phyloP scores from a whole-genome alignment of 768 basidiomycete genomes.

The Podaxis sp. region DNA sequence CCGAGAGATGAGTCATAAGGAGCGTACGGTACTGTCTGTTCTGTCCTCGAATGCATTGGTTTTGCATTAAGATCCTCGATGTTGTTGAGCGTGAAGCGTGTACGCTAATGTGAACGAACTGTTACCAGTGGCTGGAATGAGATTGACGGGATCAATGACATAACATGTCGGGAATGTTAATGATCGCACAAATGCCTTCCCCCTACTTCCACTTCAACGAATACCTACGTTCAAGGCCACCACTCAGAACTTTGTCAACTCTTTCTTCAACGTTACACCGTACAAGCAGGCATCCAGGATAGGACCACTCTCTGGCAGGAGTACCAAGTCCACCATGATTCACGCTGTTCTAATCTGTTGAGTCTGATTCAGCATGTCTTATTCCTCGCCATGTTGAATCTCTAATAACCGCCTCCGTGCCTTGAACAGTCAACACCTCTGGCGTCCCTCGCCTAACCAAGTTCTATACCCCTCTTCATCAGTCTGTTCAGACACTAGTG shows the following conservation, averaged over 20 bases:
- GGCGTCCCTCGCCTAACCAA: conserved; percentile 83
- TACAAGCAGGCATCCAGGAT: neutral
- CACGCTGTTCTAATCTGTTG: conserved; percentile 85
- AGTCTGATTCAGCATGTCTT: conserved; percentile 20
- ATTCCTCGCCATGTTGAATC: neutral
- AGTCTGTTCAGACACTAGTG: conserved; percentile 63
- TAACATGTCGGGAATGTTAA: neutral
- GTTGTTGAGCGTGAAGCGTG: neutral
- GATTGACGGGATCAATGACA: conserved; percentile 5
- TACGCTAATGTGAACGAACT: neutral
- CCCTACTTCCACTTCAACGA: neutral
- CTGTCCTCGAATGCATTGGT: neutral
- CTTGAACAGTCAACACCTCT: conserved; percentile 78
- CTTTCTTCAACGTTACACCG: neutral
- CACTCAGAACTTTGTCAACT: neutral
- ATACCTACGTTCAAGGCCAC: neutral
- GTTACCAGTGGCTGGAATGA: neutral
- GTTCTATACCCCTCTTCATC: conserved; percentile 81
- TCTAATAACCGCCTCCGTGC: conserved; percentile 6
- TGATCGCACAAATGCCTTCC: neutral
- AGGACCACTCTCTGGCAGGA: neutral
- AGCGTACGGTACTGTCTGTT: neutral
- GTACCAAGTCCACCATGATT: conserved; percentile 47
- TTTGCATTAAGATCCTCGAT: neutral
- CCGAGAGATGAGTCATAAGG: conserved; percentile 59